Evolutionary conservation across 2,329 filamentous ascomycete species (phyloP).

Genomic region (Arthrobotrys sinensis): DNA sequence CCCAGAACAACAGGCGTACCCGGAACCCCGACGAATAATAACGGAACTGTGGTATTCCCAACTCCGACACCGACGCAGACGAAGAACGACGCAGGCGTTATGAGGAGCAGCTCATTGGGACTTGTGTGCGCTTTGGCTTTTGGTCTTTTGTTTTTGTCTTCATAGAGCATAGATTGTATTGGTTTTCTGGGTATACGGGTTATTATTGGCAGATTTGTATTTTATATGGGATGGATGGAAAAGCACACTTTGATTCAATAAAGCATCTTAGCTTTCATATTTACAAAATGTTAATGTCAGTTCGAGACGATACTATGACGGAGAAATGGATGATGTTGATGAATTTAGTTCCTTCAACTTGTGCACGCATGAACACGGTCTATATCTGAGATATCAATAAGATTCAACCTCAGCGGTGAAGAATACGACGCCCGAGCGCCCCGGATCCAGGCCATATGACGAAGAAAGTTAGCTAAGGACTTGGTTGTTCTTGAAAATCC

Average conservation of each 20-base stretch:
- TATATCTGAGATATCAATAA: too few species aligned
- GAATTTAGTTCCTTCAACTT: too few species aligned
- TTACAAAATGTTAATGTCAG: neutral
- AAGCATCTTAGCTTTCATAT: neutral
- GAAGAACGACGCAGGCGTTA: constrained; percentile 3
- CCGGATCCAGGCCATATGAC: too few species aligned
- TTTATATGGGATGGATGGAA: constrained; percentile 15
- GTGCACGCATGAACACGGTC: too few species aligned
- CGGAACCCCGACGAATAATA: constrained; percentile 10
- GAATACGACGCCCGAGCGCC: too few species aligned
- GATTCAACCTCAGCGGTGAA: too few species aligned
- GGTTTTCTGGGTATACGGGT: neutral
- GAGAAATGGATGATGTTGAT: too few species aligned
- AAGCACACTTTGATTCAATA: neutral
- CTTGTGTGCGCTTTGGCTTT: constrained; percentile 16
- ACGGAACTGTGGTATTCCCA: constrained; percentile 33
- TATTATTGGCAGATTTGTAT: neutral
- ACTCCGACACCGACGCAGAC: constrained; percentile 39
- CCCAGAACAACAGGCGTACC: neutral
- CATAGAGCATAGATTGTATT: constrained; percentile 14
- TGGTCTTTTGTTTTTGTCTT: constrained; percentile 12
- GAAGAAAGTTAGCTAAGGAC: too few species aligned
- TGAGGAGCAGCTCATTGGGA: constrained; percentile 4
- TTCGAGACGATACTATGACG: too few species aligned
- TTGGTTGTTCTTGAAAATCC: too few species aligned